Base-by-base conservation (phyloP, 352 stramenopile genomes). In the Aphanomyces euteiches region DNA sequence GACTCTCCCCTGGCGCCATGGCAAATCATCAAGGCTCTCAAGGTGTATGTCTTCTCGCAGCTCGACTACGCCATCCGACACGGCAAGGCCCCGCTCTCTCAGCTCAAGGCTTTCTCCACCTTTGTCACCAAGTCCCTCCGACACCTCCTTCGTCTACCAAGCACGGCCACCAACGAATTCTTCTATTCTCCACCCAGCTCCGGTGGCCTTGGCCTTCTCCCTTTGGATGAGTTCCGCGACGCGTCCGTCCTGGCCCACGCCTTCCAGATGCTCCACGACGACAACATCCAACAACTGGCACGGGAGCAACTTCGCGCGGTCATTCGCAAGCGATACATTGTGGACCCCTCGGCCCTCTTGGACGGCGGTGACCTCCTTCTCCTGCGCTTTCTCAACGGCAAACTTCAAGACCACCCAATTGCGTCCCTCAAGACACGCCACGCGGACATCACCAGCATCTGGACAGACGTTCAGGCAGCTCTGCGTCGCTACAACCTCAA, bases 21-120 rank as follows among this genome's bases (percentile, higher is more conserved):
- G 54, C 66, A 67, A 37, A 67, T 67, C 66, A 5, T 72, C 28
- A 72, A 72, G 7, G 66, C 66, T 1, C 3, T 72, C 54, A 72
- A 72, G 56, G 28, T 58, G 12, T 67, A 67, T 38, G 47, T 72
- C 4, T 58, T 57, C 38, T 39, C 19, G 34, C 6, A 59, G 15
- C 41, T 69, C 13, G 61, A 69, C 8, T 69, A 56, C 21, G 39
- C 47, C 39, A n/a, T 69, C 7, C 61, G 45, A 5, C 41, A 69
- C n/a, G 7, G 40, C 39, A n/a, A 37, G 5, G 39, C 61, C 5
- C 43, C 50, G 4, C 17, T 37, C 6, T 47, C 8, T 5, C 5
- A 48, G 61, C 50, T 59, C 43, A 5, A 58, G 12, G 61, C 21
- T 5, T 59, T 69, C 41, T 17, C 21, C n/a, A 36, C 21, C 13